phyloP scores from a whole-genome alignment of 164 flowering plant genomes.

The Stephania cephalantha region DNA sequence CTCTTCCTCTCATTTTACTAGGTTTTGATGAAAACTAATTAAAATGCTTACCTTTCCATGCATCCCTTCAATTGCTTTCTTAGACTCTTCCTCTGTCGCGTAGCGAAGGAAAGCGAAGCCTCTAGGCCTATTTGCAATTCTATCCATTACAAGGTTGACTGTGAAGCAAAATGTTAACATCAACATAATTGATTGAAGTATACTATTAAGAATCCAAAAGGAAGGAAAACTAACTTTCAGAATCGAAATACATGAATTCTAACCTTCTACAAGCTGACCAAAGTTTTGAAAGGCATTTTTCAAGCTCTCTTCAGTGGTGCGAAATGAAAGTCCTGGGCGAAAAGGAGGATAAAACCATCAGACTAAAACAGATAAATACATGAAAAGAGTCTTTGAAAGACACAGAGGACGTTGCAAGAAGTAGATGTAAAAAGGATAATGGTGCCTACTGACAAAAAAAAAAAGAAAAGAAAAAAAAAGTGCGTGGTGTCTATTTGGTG shows the following conservation, averaged over 20 bases:
- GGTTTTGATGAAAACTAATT: background rate
- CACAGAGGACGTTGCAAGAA: background rate
- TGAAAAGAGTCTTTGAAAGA: background rate
- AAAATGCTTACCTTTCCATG: slow-evolving; percentile 77
- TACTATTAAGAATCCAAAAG: background rate
- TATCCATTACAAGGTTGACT: slow-evolving; percentile 94
- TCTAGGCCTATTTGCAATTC: slow-evolving; percentile 82
- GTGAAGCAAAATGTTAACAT: slow-evolving; percentile 9
- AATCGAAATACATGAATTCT: background rate
- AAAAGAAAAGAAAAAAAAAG: background rate
- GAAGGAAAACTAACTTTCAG: background rate
- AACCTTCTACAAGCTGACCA: slow-evolving; percentile 80
- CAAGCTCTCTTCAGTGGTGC: slow-evolving; percentile 79
- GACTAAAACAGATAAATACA: background rate
- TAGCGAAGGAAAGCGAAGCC: slow-evolving; percentile 90
- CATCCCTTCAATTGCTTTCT: slow-evolving; percentile 87
- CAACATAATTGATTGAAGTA: background rate
- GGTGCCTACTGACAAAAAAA: too few relatives aligned
- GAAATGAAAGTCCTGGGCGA: slow-evolving; percentile 76
- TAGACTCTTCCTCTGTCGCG: slow-evolving; percentile 75
- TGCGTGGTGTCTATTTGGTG: background rate
- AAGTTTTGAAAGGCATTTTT: slow-evolving; percentile 64
- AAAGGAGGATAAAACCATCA: background rate
- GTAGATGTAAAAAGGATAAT: background rate
- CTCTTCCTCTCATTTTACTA: background rate